Percentiles rank a stretch among this genome's conserved stretches.
Evolutionary conservation across 1,284 basidiomycete genomes (phyloP).

Genomic region (Trichosporon sp.): DNA sequence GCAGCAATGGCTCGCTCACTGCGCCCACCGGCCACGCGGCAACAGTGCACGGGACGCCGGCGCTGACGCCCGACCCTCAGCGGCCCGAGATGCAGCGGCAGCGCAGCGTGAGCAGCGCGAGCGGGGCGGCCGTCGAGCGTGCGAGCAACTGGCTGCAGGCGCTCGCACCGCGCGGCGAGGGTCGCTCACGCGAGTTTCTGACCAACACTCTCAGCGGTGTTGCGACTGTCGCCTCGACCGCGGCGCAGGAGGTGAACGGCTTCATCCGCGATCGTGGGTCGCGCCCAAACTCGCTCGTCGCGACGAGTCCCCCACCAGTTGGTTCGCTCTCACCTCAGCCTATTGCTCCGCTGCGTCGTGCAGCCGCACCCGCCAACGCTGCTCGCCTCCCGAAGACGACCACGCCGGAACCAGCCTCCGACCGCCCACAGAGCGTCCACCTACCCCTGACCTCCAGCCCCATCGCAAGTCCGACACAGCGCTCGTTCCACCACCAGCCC

Average conservation of each 20-base stretch:
- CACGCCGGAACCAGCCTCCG: background rate
- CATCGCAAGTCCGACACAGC: background rate
- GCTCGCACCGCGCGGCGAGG: slow-evolving; percentile 45
- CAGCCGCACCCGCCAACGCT: slow-evolving; percentile 14
- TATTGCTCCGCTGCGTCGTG: background rate
- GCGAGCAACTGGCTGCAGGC: slow-evolving; percentile 42
- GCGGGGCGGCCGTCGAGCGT: slow-evolving; percentile 23
- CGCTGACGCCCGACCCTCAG: background rate
- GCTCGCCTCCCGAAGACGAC: background rate
- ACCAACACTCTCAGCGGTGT: slow-evolving; percentile 39
- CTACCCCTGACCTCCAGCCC: background rate
- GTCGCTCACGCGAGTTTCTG: slow-evolving; percentile 40
- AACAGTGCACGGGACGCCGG: background rate
- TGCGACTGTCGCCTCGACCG: slow-evolving; percentile 36
- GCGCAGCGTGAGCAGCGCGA: slow-evolving; percentile 11
- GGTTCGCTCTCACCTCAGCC: background rate
- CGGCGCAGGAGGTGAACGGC: slow-evolving; percentile 22
- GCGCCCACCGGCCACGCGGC: background rate
- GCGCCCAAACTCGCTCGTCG: slow-evolving; percentile 13
- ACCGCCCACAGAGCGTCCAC: background rate
- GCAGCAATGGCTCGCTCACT: background rate
- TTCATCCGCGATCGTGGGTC: slow-evolving; percentile 11
- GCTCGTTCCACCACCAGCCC: background rate
- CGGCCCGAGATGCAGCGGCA: slow-evolving; percentile 8
- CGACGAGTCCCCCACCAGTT: slow-evolving; percentile 11